Evolutionary conservation across 2,329 filamentous ascomycete genomes (phyloP), one percentile per base, ranked within the genome.

Genomic region (Colletotrichum truncatum): DNA sequence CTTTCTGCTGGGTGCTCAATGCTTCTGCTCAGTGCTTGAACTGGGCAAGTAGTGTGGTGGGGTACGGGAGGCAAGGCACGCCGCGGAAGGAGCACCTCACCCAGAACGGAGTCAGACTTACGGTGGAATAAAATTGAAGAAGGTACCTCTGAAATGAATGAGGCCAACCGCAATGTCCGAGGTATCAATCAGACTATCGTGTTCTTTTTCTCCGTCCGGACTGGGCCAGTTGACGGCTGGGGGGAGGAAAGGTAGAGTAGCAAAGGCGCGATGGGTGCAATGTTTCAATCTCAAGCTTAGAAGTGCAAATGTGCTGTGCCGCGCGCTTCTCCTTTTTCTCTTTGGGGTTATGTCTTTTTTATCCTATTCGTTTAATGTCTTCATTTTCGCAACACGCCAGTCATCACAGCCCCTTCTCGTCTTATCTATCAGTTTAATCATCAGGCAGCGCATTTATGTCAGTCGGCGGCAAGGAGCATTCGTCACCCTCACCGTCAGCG

Each of bases 21-120:
- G 45, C 41, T 58, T 10, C 49, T 62, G 62, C 57, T 65, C 28
- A 58, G 43, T 49, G 57, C 34, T 26, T 36, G 56, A 23, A 36
- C 58, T 48, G 55, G 54, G 61, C 48, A 66, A 60, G 63, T 63
- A 66, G 63, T 66, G 51, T 66, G 63, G 63, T 66, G 58, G 63
- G 63, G 63, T 56, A 66, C 63, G 63, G 62, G 28, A 55, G 51
- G 34, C 23, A 63, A 56, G 49, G 51, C 58, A 59, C 12, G 41
- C 30, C 16, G 38, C 43, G 38, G 38, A 36, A 55, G 52, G 38
- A 32, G 53, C 39, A 38, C 30, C 25, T 51, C 43, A 39, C 49
- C 45, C 51, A 21, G 41, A 28, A 57, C 48, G 54, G 21, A 46
- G 28, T 61, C 23, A 38, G 34, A n/a, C n/a, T n/a, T n/a, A n/a